Evolutionary conservation across 495 filamentous ascomycete genomes (phyloP), one percentile per base, ranked within the genome.

Genomic region (Neurospora sp.): DNA sequence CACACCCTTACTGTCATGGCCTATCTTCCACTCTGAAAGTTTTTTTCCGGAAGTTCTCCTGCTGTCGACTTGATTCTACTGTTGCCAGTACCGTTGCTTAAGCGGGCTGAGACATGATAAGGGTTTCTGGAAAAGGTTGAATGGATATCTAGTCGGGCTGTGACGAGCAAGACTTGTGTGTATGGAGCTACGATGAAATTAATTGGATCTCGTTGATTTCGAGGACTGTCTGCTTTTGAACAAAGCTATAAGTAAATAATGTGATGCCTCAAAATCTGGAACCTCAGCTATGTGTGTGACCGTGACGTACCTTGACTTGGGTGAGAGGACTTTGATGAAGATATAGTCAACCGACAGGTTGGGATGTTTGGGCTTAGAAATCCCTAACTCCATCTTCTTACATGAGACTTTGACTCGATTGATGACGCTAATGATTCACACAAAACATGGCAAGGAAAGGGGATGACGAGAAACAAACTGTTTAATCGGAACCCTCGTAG

Each of bases 401-500:
- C 20, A 59, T 59, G 20, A 59, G 48, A 59, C 48, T 14, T 14
- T 59, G 20, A 27, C 20, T 59, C 48, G 48, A 20, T 59, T 14
- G 20, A 59, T 59, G 20, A 22, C 14, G 48, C n/a, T 59, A 10
- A 14, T 59, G 20, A 59, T 59, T 22, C 20, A 27, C 6, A 59
- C 10, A 59, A 53, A 53, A 59, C 0, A 22, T 27, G 20, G 2
- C 10, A 6, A 61, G 12, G 2, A 61, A 61, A 61, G 1, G 27
- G 14, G 22, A 61, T 35, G 2, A n/a, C 35, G 10, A 70, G 72
- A 69, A 20, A 73, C 39, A 35, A 35, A 9, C 1, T 61, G 14
- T 18, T 18, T 72, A 76, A 70, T 73, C 73, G 12, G 74, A 72
- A 16, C 75, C 75, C 70, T 77, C 75, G 48, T 77, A 73, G 6